These are phyloP conservation scores for Aegilops umbellulata DNA, from an alignment of 176 grass and related monocot genomes.

Conservation along the genomic window DNA sequence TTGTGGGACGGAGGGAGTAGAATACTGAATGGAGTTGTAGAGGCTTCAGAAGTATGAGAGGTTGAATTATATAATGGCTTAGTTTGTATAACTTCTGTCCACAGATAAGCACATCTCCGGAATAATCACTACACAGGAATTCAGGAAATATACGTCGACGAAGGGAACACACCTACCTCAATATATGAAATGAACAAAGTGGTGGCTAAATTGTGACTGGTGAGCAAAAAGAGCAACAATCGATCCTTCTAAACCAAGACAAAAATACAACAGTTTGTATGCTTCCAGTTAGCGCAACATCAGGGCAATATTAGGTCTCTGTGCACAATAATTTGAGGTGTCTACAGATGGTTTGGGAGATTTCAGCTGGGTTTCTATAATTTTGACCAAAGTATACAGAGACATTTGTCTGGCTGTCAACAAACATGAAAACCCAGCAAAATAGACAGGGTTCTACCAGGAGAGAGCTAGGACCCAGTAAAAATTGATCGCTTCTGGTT, in stretches of 20 bases:
- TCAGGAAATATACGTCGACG: neutral
- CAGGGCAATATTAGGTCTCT: neutral
- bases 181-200: neutral
- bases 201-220: neutral
- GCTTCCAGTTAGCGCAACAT: neutral
- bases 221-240: neutral
- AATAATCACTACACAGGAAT: neutral
- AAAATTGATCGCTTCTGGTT: neutral
- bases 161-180: neutral
- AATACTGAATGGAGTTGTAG: neutral
- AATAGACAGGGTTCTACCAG: neutral
- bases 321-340: neutral
- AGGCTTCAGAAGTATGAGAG: neutral
- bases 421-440: neutral
- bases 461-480: neutral
- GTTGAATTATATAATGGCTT: neutral
- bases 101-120: neutral
- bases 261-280: neutral
- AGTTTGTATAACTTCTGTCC: neutral
- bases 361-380: neutral
- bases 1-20: no score
- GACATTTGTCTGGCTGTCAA: no score
- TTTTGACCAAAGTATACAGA: neutral
- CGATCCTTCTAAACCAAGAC: neutral
- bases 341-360: neutral